Base-by-base conservation (phyloP, 2,329 filamentous ascomycete genomes). In the Penicillium sp. region DNA sequence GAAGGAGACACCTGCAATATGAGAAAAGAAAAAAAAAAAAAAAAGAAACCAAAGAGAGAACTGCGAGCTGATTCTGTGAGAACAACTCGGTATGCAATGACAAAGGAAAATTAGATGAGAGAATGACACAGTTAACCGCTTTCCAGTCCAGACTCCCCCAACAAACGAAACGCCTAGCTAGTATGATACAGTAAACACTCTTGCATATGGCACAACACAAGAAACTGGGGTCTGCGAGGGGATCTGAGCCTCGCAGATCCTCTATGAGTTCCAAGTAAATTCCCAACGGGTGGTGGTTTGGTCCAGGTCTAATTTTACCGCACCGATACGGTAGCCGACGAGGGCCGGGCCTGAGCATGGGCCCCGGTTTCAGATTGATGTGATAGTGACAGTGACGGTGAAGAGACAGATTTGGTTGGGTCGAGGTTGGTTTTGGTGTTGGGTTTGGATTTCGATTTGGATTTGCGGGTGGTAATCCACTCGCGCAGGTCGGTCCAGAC, bases 401-500 rank as follows among this genome's bases (percentile, higher is more conserved):
- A 49, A 29, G 39, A 43, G 36, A 19, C 1, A n/a, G 4, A 6
- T 33, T 33, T 33, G 31, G 31, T 8, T 33, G 31, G 31, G 5
- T 33, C 10, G 24, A n/a, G n/a, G n/a, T n/a, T n/a, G n/a, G n/a
- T n/a, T n/a, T n/a, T n/a, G n/a, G n/a, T n/a, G 24, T 28, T 10
- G 10, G 24, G 24, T 10, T 28, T 28, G 24, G 24, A 10, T 14
- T 33, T 24, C 19, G 37, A 40, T 3, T 57, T 54, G 2, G 45
- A 33, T 14, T 56, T 62, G 13, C 45, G 45, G 3, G 9, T 26
- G 3, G 46, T 29, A 7, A 59, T 8, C 37, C 48, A 50, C 13
- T 37, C 24, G n/a, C 55, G 49, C 9, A 62, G 1, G 37, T 63
- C 58, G 4, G 57, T 52, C 59, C 59, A 56, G 5, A 65, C 8